Percentiles rank a stretch among this genome's conserved stretches.
Evolutionary conservation across 768 basidiomycete genomes (phyloP).

Genomic region (Kwoniella sp.): DNA sequence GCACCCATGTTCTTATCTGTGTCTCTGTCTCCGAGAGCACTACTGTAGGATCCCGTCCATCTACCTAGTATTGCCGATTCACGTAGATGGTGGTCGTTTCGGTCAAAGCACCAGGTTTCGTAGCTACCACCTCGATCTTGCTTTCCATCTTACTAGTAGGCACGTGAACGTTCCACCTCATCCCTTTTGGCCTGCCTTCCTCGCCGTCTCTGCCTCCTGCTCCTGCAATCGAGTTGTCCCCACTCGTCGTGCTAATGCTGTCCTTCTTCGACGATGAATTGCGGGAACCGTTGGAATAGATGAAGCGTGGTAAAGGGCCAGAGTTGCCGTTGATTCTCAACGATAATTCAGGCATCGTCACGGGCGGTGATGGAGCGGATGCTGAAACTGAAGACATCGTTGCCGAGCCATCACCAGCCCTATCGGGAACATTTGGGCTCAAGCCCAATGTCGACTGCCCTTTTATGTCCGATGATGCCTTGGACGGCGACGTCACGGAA

Average conservation of each 20-base stretch:
- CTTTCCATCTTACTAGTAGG: conserved; percentile 36
- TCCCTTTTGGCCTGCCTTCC: conserved; percentile 25
- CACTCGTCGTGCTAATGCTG: not conserved
- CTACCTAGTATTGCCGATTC: conserved; percentile 40
- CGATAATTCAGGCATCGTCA: conserved; percentile 35
- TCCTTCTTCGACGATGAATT: no score
- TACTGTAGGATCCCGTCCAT: no score
- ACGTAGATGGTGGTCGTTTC: conserved; percentile 42
- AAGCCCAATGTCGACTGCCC: not conserved
- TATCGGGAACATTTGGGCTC: not conserved
- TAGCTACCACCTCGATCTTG: conserved; percentile 43
- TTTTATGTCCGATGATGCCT: not conserved
- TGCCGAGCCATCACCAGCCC: not conserved
- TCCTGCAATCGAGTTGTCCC: not conserved
- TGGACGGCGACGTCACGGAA: not conserved
- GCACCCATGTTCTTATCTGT: no score
- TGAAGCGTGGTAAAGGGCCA: conserved; percentile 33
- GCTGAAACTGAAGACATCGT: not conserved
- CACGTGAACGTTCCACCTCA: conserved; percentile 38
- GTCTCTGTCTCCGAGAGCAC: no score
- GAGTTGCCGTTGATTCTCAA: conserved; percentile 45
- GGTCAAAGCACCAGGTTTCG: conserved; percentile 34
- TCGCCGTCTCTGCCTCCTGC: not conserved
- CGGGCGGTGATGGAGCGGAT: not conserved
- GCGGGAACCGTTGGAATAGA: conserved; percentile 15